Evolutionary conservation across 208 protist species (phyloP).

Genomic region (Strigomonas galati): DNA sequence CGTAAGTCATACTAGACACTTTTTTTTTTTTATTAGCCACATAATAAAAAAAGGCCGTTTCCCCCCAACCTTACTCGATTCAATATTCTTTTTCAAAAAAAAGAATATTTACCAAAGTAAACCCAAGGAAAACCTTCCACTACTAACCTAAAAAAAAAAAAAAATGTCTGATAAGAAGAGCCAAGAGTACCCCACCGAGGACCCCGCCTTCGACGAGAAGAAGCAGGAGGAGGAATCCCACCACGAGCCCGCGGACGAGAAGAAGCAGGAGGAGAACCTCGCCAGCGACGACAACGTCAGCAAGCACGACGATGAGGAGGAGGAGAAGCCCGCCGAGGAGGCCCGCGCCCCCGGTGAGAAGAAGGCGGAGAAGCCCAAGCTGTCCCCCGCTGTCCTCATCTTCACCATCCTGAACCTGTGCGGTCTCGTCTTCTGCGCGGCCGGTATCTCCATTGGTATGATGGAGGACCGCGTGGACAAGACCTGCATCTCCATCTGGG

Average conservation of each 20-base stretch:
- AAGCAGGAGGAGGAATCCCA: constrained; percentile 17
- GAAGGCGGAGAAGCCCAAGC: constrained; percentile 14
- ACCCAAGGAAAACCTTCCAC: background rate
- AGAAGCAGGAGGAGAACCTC: constrained; percentile 7
- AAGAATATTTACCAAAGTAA: constrained; percentile 11
- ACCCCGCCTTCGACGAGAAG: constrained; percentile 25
- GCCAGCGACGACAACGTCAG: background rate
- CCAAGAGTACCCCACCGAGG: constrained; percentile 28
- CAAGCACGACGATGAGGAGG: too few relatives aligned
- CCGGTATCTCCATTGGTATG: constrained; percentile 45
- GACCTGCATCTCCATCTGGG: constrained; percentile 51
- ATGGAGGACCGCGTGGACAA: constrained; percentile 30
- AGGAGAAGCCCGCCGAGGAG: too few relatives aligned
- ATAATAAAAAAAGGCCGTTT: background rate
- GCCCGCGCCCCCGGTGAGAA: constrained; percentile 5
- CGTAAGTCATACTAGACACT: background rate
- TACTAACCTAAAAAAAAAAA: constrained; percentile 10
- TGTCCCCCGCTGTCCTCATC: constrained; percentile 34
- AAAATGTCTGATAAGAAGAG: constrained; percentile 17
- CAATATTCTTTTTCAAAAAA: constrained; percentile 14
- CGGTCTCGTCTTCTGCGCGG: constrained; percentile 45
- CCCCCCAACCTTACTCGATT: background rate
- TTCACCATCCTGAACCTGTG: constrained; percentile 35
- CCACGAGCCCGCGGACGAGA: constrained; percentile 10
- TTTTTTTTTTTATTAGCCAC: background rate